phyloP scores from a whole-genome alignment of 192 early-diverging fungal genomes.

The Entophlyctis luteolus region DNA sequence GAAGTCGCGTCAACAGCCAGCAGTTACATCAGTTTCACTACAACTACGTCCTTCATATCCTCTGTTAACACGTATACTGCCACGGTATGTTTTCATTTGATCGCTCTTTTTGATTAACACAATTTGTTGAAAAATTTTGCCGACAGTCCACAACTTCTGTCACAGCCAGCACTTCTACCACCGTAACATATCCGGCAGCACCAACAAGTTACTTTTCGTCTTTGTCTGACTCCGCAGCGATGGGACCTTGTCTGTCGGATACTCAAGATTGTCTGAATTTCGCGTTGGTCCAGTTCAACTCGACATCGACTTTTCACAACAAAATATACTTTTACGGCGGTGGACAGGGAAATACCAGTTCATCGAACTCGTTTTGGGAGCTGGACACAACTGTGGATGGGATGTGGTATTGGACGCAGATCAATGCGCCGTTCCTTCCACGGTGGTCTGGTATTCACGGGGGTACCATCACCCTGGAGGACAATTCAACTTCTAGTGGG shows the following conservation, averaged over 20 bases:
- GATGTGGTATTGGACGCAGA: conserved; percentile 15
- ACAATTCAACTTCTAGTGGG: too few relatives aligned
- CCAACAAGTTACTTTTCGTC: neutral
- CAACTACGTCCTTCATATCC: too few relatives aligned
- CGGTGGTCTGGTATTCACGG: neutral
- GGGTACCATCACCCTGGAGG: too few relatives aligned
- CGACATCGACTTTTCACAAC: neutral
- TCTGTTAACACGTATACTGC: too few relatives aligned
- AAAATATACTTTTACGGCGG: conserved; percentile 10
- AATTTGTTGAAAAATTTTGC: too few relatives aligned
- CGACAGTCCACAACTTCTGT: neutral
- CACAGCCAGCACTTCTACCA: neutral
- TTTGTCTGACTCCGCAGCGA: neutral
- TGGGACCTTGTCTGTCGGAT: conserved; percentile 5
- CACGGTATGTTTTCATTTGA: too few relatives aligned
- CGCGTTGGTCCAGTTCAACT: neutral
- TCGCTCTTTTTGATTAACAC: too few relatives aligned
- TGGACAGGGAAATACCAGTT: neutral
- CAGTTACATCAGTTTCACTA: too few relatives aligned
- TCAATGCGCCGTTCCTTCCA: neutral
- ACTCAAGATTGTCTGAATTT: conserved; percentile 8
- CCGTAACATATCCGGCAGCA: neutral
- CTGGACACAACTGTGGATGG: conserved; percentile 4
- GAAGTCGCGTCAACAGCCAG: too few relatives aligned
- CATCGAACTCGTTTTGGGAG: conserved; percentile 2